phyloP scores from a whole-genome alignment of 371 early-diverging fungal genomes.

The Mucor circinelloides region DNA sequence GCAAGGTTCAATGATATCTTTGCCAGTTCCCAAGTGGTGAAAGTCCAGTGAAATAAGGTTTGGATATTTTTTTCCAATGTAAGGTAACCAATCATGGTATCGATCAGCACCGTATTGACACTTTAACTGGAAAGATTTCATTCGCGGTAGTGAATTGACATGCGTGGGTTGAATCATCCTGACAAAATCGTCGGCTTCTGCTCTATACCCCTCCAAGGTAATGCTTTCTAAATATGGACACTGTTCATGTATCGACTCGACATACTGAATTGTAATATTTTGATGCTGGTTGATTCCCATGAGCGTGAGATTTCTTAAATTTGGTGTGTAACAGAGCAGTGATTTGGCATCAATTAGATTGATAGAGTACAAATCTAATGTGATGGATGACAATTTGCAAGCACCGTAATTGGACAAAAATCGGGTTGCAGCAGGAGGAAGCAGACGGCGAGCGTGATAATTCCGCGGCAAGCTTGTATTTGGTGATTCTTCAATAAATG shows the following conservation, averaged over 20 bases:
- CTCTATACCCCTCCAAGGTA: conserved; percentile 4
- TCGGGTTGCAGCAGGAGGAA: neutral
- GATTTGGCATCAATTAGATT: neutral
- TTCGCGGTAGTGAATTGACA: neutral
- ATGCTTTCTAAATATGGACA: conserved; percentile 7
- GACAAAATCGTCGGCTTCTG: neutral
- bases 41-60: conserved; percentile 8
- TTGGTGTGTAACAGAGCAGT: conserved; percentile 13
- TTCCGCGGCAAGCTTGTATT: neutral
- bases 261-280: conserved; percentile 6
- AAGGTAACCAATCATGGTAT: conserved; percentile 19
- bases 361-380: conserved; percentile 6
- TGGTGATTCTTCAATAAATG: neutral
- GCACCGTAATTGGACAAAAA: conserved; percentile 11
- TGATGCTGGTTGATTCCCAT: conserved; percentile 16
- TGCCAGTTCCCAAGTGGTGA: conserved; percentile 11
- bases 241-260: conserved; percentile 4
- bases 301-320: conserved; percentile 14
- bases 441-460: neutral
- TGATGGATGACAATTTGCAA: conserved; percentile 7
- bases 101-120: conserved; percentile 15
- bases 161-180: neutral
- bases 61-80: conserved; percentile 13
- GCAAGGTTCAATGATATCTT: conserved; percentile 14
- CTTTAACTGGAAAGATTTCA: conserved; percentile 11